Conservation (phyloP, 306 rosid genomes). For the Trifolium fragiferum region DNA sequence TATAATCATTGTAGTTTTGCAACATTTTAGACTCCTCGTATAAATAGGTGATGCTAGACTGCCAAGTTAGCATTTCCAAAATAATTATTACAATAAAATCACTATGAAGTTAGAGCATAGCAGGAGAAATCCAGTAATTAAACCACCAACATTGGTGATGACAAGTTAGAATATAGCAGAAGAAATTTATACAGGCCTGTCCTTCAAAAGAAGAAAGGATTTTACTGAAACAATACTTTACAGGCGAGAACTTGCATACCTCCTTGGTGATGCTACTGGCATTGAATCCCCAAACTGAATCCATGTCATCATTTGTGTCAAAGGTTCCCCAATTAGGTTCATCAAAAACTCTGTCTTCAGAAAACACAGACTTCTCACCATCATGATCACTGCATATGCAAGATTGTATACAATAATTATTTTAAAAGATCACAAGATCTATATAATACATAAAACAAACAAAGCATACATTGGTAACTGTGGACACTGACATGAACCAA, state of each 20-base stretch:
- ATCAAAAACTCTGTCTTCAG: conserved; percentile 73
- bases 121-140: conserved; percentile 2
- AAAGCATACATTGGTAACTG: conserved; percentile 11
- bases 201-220: conserved; percentile 31
- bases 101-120: conserved; percentile 4
- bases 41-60: neutral
- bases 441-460: neutral
- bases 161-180: conserved; percentile 2
- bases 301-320: conserved; percentile 81
- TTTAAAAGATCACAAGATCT: conserved; percentile 29
- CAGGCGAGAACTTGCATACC: conserved; percentile 53
- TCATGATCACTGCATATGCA: conserved; percentile 67
- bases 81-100: neutral
- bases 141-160: conserved; percentile 16
- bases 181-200: neutral
- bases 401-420: conserved; percentile 33
- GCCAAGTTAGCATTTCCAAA: conserved; percentile 24
- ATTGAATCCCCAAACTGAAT: conserved; percentile 91
- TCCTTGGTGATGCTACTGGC: conserved; percentile 62
- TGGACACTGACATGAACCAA: conserved; percentile 15
- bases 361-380: conserved; percentile 68
- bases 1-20: conserved; percentile 10
- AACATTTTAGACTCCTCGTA: conserved; percentile 8
- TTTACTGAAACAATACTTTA: conserved; percentile 26
- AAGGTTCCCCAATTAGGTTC: conserved; percentile 90